phyloP scores from a whole-genome alignment of 768 basidiomycete genomes.

The Antrodiella citrinella region DNA sequence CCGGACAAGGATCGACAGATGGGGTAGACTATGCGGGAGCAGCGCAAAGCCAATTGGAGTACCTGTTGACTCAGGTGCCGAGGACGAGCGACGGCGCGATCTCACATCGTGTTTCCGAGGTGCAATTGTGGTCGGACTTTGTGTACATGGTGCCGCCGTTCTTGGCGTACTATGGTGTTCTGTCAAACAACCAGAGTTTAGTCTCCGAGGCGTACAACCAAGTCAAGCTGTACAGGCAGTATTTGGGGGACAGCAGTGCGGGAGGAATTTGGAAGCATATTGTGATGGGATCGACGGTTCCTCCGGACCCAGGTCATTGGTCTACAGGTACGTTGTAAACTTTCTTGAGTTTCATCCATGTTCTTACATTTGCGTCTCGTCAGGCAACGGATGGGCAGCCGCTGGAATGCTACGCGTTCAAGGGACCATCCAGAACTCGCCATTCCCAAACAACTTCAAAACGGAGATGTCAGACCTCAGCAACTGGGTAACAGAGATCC shows the following conservation, averaged over 20 bases:
- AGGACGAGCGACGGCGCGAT: constrained; percentile 70
- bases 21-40: constrained; percentile 53
- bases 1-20: constrained; percentile 26
- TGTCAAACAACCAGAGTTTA: constrained; percentile 48
- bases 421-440: constrained; percentile 60
- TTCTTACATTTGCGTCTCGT: background rate
- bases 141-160: constrained; percentile 86
- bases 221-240: constrained; percentile 59
- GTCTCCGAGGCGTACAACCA: constrained; percentile 51
- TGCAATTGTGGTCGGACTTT: constrained; percentile 77
- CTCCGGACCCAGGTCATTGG: constrained; percentile 66
- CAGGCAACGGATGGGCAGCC: constrained; percentile 87
- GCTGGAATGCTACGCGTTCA: constrained; percentile 81
- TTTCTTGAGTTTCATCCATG: background rate
- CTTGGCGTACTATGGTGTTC: constrained; percentile 74
- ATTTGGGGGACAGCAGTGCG: constrained; percentile 45
- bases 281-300: constrained; percentile 37
- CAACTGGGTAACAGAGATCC: constrained; percentile 66
- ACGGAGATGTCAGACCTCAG: constrained; percentile 50
- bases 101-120: constrained; percentile 60
- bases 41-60: constrained; percentile 59
- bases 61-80: constrained; percentile 47
- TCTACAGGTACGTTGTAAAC: constrained; percentile 48
- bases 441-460: constrained; percentile 39
- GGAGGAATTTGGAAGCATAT: constrained; percentile 74